Evolutionary conservation across 495 filamentous ascomycete species (phyloP), one percentile per base, ranked within the genome.

Genomic region (Xylaria bambusicola): DNA sequence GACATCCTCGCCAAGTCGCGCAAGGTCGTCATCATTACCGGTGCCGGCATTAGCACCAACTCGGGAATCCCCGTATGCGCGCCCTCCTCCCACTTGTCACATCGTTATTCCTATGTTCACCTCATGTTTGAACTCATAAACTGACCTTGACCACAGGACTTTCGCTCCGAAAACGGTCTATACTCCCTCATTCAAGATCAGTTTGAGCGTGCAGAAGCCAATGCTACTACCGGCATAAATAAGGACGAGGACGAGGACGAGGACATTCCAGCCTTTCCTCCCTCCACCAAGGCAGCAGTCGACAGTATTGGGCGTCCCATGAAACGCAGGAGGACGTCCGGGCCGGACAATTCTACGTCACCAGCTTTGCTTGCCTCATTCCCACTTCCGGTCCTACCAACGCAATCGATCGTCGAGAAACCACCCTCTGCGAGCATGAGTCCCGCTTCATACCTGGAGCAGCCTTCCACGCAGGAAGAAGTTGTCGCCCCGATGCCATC

Each of bases 11-110:
- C 76, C 51, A 83, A 85, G 58, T 79, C 87, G 3, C 78, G 78
- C 52, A 88, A 86, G 56, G 75, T 86, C 7, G 80, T 90, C 27
- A 81, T 90, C 8, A 75, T 90, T 21, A 89, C 87, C 0, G 87
- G 87, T 31, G 87, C 87, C 46, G 87, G 87, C 24, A 89, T 89
- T 52, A 87, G 84, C 62, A 89, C 86, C 44, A 89, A 87, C 66
- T 88, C 84, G 57, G 86, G 86, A 36, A 89, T 89, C 59, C 86
- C 86, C 15, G 86, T 89, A 73, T 64, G 83, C 6, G 35, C 55
- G 7, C 2, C 29, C 29, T 49, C 27, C 20, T 47, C 18, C 6
- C 23, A 40, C 52, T 40, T 4, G 21, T 26, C 2, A n/a, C n/a
- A n/a, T n/a, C n/a, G n/a, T n/a, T n/a, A n/a, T n/a, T n/a, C n/a